Base-by-base conservation (phyloP, 768 basidiomycete genomes). In the Cyathus striatus region DNA sequence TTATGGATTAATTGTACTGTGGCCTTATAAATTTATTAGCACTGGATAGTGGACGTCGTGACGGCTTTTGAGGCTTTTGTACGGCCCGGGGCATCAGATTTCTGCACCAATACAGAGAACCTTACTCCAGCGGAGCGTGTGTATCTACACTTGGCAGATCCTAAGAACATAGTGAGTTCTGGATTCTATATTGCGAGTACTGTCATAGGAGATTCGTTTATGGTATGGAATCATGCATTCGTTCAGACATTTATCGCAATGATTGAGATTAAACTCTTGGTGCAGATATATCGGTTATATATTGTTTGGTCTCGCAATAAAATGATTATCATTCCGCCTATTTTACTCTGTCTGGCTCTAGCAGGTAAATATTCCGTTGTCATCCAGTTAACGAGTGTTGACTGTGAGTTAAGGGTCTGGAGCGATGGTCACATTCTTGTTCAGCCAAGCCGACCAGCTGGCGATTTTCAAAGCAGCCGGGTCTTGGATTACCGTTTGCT, bases 381-480 rank as follows among this genome's bases (percentile, higher is more conserved):
- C 25, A n/a, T 5, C 14, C 13, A 12, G 14, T 13, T 16, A 5
- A 6, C 9, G 16, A 12, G 22, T 16, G 33, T 42, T 26, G 23
- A 24, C 18, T 18, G 10, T 22, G 5, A 23, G 18, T 3, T 5
- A 24, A 57, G 47, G 43, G 3, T 50, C 45, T 20, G 49, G 51
- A 32, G 34, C 43, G 6, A 46, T 49, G 47, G 42, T 50, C 20
- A 55, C 46, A 20, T 53, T 51, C 33, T 34, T 55, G n/a, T 55
- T 48, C 38, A 47, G 49, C 18, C 45, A 49, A 45, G 40, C 49
- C 14, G 49, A 40, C n/a, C 40, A 45, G 14, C 52, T n/a, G n/a
- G n/a, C 55, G 20, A 44, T 56, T 5, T 56, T 56, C 41, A 48
- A 46, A 17, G 47, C 49, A 23, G 56, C 51, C 26, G 53, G 53